These are phyloP conservation scores for Rhodotorula sp. DNA, from an alignment of 1,284 basidiomycete species.

Conservation along the genomic window DNA sequence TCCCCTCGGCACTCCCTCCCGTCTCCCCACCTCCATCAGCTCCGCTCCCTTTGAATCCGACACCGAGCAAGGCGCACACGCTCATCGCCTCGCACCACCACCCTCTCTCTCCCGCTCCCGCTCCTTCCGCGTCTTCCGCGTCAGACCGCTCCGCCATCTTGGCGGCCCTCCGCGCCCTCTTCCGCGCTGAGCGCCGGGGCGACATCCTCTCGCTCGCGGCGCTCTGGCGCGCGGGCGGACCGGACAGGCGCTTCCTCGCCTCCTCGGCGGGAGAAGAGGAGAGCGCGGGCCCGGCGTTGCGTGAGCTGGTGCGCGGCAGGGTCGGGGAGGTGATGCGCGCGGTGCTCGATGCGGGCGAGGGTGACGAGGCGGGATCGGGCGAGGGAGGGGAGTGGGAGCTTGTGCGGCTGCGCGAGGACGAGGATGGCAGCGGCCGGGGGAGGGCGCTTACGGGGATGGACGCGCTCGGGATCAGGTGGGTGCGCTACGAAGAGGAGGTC, in stretches of 20 bases:
- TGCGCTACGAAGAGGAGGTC: not conserved
- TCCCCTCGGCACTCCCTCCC: not conserved
- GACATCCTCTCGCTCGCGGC: conserved; percentile 2
- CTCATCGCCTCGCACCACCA: too few species aligned
- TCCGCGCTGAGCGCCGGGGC: not conserved
- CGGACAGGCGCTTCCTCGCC: not conserved
- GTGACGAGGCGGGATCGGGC: not conserved
- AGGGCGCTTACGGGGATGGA: not conserved
- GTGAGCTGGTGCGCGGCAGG: not conserved
- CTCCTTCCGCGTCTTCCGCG: too few species aligned
- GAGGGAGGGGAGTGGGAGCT: not conserved
- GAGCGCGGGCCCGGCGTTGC: not conserved
- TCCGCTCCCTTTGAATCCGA: too few species aligned
- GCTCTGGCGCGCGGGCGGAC: conserved; percentile 10
- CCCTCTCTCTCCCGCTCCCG: too few species aligned
- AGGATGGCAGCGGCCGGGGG: not conserved
- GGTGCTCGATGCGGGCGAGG: not conserved
- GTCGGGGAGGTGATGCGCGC: not conserved
- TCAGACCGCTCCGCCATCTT: not conserved
- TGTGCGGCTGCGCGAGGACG: not conserved
- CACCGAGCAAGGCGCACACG: too few species aligned
- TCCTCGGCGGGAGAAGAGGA: not conserved
- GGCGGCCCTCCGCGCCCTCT: not conserved
- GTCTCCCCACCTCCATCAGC: too few species aligned
- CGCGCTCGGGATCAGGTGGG: conserved; percentile 6